Base-by-base conservation (phyloP, 2,329 filamentous ascomycete species). In the Fusarium denticulatum region DNA sequence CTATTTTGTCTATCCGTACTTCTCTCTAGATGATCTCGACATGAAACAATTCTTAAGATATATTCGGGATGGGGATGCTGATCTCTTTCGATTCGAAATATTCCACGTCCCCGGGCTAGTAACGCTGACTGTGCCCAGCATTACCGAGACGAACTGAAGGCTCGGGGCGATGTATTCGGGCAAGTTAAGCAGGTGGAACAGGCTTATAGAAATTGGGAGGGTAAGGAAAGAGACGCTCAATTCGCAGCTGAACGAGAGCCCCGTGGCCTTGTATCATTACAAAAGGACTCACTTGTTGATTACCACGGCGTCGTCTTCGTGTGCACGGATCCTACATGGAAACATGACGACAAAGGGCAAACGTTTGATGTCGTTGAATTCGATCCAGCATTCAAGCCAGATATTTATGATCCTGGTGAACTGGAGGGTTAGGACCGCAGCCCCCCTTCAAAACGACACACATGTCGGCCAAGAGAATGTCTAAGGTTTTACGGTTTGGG, bases 11-110 rank as follows among this genome's bases (percentile, higher is more conserved):
- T 26, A 59, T 59, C 26, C 26, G 5, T 4, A 28, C 1, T 59
- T 62, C 11, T 26, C 7, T n/a, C n/a, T 62, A 5, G 37, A 53
- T 4, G 26, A 39, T 28, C 7, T 59, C 3, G 11, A 47, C 2
- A 20, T 30, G 4, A 6, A 6, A 3, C 16, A 18, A 18, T 13
- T 26, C 2, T 26, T 6, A 22, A 18, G 2, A 1, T 11, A 39
- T 5, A 20, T 50, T 7, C 22, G 22, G 8, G 22, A 30, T 30
- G 28, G 13, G 5, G 36, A 32, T 5, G 18, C 20, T 2, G 59
- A 57, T n/a, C 24, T 9, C 13, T 5, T 37, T 1, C 32, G 39
- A 24, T 11, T 22, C 1, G 40, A 47, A n/a, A 24, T 62, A 1
- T 59, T 59, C 15, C 24, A 18, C 4, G 9, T 59, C 7, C 40